Base-by-base conservation (phyloP, 805 yeast species). In the Lipomyces kockii region DNA sequence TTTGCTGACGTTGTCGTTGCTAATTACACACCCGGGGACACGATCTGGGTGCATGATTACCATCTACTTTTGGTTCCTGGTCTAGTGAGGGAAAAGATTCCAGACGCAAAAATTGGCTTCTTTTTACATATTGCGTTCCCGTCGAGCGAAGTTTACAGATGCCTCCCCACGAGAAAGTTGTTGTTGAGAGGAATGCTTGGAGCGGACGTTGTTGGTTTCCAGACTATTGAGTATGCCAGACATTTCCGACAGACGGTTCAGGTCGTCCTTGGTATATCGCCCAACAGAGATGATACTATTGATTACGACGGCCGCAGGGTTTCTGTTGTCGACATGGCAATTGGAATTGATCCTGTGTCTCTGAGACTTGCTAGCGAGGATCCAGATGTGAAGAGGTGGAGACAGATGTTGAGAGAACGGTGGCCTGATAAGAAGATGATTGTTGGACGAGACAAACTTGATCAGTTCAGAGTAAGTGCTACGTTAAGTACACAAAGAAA, bases 61-160 rank as follows among this genome's bases (percentile, higher is more conserved):
- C 98, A 95, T 79, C 81, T 94, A 68, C 83, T 95, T 80, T 80
- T 94, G 55, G 91, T 93, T 1, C 98, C 98, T 0, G 83, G 83
- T 63, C 88, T 94, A 94, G 84, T 94, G 3, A 84, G 97, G 68
- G 83, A 86, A 66, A 79, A 83, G 70, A 77, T 92, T 27, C 97
- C 98, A 3, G 77, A 86, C 65, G 98, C 97, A 1, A 87, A 89
- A 70, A 92, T 95, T 72, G 98, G 97, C 0, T 90, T 93, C 73
- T 95, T 92, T 78, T 81, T 95, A 65, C 99, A 95, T 75, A 91
- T 94, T 14, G 90, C 98, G 0, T 94, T 94, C 81, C 99, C 99
- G 8, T 90, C 97, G 2, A 87, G 94, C 65, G 99, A 94, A 77
- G 97, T 94, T 2, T 95, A 93, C 79, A 84, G 98, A 71, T 93